phyloP scores from a whole-genome alignment of 768 basidiomycete species.

The Collybiopsis luxurians region DNA sequence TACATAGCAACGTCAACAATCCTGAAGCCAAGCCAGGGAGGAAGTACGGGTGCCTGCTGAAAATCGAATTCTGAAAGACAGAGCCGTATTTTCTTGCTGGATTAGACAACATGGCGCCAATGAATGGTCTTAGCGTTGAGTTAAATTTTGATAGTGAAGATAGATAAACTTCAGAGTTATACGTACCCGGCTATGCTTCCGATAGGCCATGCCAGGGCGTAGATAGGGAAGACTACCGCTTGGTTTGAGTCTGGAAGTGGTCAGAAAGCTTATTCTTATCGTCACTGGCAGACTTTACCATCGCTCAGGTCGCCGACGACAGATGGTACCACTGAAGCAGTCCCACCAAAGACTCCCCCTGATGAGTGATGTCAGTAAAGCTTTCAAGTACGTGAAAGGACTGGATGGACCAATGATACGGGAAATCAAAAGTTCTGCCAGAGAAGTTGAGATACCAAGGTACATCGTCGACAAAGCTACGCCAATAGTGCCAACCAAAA shows the following conservation, averaged over 20 bases:
- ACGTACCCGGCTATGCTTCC: constrained; percentile 55
- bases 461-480: constrained; percentile 46
- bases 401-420: constrained; percentile 43
- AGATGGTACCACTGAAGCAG: constrained; percentile 60
- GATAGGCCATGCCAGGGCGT: constrained; percentile 57
- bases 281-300: constrained; percentile 6
- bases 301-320: constrained; percentile 67
- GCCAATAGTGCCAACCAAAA: constrained; percentile 51
- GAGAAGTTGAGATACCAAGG: constrained; percentile 55
- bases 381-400: not conserved
- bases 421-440: constrained; percentile 44
- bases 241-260: constrained; percentile 53
- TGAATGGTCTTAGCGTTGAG: constrained; percentile 43
- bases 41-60: constrained; percentile 54
- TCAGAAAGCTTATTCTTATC: too few species aligned
- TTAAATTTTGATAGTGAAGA: not conserved
- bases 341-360: constrained; percentile 67
- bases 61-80: constrained; percentile 41
- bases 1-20: constrained; percentile 36
- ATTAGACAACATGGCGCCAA: constrained; percentile 61
- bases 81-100: constrained; percentile 45
- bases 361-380: not conserved
- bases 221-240: constrained; percentile 56
- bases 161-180: too few species aligned
- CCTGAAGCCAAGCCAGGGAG: constrained; percentile 55